Evolutionary conservation across 2,329 filamentous ascomycete genomes (phyloP).

Genomic region (Fusarium kyushuense): DNA sequence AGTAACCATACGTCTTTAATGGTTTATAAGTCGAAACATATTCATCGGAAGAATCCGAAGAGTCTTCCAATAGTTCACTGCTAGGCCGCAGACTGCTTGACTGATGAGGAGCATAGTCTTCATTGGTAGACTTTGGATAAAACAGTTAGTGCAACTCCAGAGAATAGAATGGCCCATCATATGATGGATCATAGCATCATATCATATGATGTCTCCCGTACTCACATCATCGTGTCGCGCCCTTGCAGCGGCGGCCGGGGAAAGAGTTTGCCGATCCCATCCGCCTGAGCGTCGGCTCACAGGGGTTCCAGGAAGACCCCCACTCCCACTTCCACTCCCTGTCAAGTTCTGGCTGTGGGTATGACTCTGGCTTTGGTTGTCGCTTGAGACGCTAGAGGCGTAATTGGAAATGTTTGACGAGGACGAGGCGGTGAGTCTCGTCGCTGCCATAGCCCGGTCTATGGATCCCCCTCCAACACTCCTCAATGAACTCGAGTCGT

Average conservation of each 20-base stretch:
- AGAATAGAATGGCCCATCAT: neutral
- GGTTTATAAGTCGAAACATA: constrained; percentile 32
- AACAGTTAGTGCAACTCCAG: neutral
- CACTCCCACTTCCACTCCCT: constrained; percentile 16
- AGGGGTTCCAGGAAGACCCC: constrained; percentile 41
- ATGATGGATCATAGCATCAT: neutral
- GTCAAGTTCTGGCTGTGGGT: neutral
- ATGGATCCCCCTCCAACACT: neutral
- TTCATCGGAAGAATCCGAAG: constrained; percentile 42
- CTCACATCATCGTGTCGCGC: constrained; percentile 33
- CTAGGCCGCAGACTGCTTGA: constrained; percentile 16
- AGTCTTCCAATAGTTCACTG: constrained; percentile 29
- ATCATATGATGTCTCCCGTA: neutral
- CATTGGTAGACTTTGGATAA: neutral
- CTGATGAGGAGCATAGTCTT: constrained; percentile 22
- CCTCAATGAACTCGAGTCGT: constrained; percentile 2
- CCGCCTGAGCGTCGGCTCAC: constrained; percentile 39
- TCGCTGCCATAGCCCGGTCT: neutral
- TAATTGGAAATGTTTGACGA: constrained; percentile 12
- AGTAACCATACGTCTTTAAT: constrained; percentile 32
- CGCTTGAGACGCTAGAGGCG: constrained; percentile 8
- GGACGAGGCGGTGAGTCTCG: constrained; percentile 4
- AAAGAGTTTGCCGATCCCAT: constrained; percentile 44
- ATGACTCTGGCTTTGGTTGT: neutral
- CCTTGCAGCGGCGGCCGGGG: constrained; percentile 37